Conservation (phyloP, 345 rosid species). For the Populus davidiana region DNA sequence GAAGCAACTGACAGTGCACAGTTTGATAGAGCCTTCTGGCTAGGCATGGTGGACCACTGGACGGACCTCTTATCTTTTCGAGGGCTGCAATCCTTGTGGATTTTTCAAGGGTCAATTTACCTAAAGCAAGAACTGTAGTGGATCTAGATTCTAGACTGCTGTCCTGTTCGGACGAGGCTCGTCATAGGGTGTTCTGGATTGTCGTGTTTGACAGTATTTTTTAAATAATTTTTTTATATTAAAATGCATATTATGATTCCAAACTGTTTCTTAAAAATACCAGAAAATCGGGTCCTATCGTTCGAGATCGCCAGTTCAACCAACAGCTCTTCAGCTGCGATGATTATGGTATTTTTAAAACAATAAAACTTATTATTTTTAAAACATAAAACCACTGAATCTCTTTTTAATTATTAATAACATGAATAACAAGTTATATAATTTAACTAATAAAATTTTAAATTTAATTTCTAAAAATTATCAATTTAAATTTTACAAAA, state of each 20-base stretch:
- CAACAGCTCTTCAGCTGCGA: too few species aligned
- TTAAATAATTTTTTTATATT: too few species aligned
- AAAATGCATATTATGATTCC: too few species aligned
- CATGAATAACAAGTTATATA: too few species aligned
- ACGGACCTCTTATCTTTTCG: background rate
- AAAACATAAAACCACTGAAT: background rate
- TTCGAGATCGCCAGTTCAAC: constrained; percentile 8
- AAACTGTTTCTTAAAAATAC: background rate
- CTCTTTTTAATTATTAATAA: background rate
- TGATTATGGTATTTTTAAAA: too few species aligned
- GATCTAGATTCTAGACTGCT: background rate
- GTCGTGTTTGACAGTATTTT: background rate
- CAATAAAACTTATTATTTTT: too few species aligned
- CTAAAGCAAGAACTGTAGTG: background rate
- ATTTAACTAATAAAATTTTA: too few species aligned
- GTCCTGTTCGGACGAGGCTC: constrained; percentile 1
- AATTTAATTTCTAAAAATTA: too few species aligned
- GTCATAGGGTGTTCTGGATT: background rate
- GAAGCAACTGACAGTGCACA: background rate
- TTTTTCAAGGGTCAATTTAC: constrained; percentile 8
- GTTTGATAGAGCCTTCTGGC: background rate
- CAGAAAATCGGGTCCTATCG: constrained; percentile 8
- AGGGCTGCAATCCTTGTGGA: background rate
- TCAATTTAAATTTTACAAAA: too few species aligned
- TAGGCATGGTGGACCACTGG: background rate